phyloP scores from a whole-genome alignment of 108 stramenopile species.

The Stephanodiscus minutulus region DNA sequence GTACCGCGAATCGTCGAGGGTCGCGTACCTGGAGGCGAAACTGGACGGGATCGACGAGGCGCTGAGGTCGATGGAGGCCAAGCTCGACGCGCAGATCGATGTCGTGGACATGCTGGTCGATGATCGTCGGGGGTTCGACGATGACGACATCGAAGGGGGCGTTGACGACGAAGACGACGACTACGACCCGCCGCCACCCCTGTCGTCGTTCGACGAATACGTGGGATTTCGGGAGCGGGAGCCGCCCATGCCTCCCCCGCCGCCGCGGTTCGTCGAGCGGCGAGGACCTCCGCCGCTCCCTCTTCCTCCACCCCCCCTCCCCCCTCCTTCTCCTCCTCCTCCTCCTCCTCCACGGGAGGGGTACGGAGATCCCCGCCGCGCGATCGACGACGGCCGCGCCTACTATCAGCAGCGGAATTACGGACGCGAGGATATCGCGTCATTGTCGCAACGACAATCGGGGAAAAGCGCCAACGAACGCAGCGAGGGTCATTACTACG shows the following conservation, averaged over 20 bases:
- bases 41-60: neutral
- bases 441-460: neutral
- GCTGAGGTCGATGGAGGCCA: neutral
- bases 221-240: neutral
- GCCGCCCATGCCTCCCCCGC: neutral
- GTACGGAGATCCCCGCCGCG: neutral
- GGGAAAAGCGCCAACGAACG: neutral
- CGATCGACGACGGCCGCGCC: constrained; percentile 2
- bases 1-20: neutral
- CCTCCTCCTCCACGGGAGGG: neutral
- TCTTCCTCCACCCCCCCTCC: neutral
- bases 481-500: constrained; percentile 3
- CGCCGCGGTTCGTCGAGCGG: neutral
- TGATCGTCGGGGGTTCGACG: neutral
- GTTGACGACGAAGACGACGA: neutral
- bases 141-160: no score
- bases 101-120: neutral
- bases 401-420: constrained; percentile 10
- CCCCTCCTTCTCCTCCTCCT: neutral
- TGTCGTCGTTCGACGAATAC: neutral
- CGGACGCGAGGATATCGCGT: neutral
- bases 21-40: neutral
- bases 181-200: neutral
- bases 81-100: neutral
- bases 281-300: neutral